Percentiles rank a stretch among this genome's conserved stretches.
These are phyloP conservation scores for Pythium periplocum DNA, from an alignment of 352 stramenopile genomes.

Conservation along the genomic window DNA sequence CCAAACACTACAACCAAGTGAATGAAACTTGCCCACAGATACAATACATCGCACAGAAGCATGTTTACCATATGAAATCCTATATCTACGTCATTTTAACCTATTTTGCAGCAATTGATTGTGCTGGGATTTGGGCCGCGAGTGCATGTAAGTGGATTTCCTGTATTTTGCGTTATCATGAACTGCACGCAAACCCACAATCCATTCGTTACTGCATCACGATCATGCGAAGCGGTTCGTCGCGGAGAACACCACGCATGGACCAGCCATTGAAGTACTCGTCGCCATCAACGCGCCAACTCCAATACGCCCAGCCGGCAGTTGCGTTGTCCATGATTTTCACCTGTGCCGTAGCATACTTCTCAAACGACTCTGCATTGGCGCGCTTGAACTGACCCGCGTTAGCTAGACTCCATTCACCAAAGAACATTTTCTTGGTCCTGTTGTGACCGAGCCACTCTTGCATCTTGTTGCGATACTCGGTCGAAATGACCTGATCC, in stretches of 20 bases:
- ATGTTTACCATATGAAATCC: too few species aligned
- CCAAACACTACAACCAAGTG: too few species aligned
- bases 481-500: not conserved
- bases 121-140: too few species aligned
- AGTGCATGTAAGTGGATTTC: too few species aligned
- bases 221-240: not conserved
- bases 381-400: conserved; percentile 12
- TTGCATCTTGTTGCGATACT: not conserved
- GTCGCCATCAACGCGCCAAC: conserved; percentile 16
- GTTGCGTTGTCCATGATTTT: not conserved
- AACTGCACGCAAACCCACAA: too few species aligned
- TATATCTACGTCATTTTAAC: too few species aligned
- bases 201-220: too few species aligned
- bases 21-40: too few species aligned
- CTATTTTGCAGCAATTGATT: too few species aligned
- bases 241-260: not conserved
- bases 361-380: too few species aligned
- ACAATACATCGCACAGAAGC: too few species aligned
- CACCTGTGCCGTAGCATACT: conserved; percentile 1
- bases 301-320: not conserved
- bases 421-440: conserved; percentile 22
- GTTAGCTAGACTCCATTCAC: conserved; percentile 21
- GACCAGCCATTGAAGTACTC: not conserved
- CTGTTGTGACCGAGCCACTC: conserved; percentile 10
- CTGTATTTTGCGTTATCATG: too few species aligned